A percentile compares a stretch with the other conserved stretches of the same genome.
Evolutionary conservation across 164 flowering plant species (phyloP).

Genomic region (Euptelea pleiosperma): DNA sequence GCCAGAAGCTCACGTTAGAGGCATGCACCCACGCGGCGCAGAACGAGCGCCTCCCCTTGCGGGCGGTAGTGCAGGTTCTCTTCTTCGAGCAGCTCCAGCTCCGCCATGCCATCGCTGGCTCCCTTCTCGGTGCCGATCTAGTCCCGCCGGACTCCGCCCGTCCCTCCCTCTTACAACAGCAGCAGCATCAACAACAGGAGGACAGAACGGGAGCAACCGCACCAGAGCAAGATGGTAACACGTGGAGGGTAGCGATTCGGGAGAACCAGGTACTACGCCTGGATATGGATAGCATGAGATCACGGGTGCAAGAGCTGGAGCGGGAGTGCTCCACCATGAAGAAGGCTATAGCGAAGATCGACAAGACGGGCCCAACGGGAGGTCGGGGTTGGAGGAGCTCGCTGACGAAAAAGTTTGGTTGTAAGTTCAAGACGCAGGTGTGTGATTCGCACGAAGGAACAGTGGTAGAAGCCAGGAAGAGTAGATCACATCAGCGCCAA

Average conservation of each 20-base stretch:
- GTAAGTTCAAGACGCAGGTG: constrained; percentile 93
- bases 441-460: constrained; percentile 85
- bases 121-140: constrained; percentile 48
- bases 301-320: constrained; percentile 86
- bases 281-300: constrained; percentile 95
- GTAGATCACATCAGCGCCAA: constrained; percentile 18
- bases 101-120: constrained; percentile 86
- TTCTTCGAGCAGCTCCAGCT: constrained; percentile 97
- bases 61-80: constrained; percentile 86
- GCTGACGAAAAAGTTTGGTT: constrained; percentile 59
- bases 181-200: not conserved
- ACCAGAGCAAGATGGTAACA: constrained; percentile 16
- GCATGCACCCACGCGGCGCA: constrained; percentile 99
- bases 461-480: constrained; percentile 46
- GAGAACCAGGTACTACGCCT: constrained; percentile 85
- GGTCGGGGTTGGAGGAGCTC: constrained; percentile 44
- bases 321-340: constrained; percentile 84
- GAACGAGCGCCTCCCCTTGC: constrained; percentile 88
- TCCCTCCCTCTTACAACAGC: constrained; percentile 15
- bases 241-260: constrained; percentile 68
- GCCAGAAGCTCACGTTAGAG: constrained; percentile 86
- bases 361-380: constrained; percentile 22
- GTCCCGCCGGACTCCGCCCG: constrained; percentile 29
- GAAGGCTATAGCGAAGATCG: constrained; percentile 72
- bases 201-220: not conserved